Base-by-base conservation (phyloP, 2,329 filamentous ascomycete genomes). In the Didymella arachidicola region DNA sequence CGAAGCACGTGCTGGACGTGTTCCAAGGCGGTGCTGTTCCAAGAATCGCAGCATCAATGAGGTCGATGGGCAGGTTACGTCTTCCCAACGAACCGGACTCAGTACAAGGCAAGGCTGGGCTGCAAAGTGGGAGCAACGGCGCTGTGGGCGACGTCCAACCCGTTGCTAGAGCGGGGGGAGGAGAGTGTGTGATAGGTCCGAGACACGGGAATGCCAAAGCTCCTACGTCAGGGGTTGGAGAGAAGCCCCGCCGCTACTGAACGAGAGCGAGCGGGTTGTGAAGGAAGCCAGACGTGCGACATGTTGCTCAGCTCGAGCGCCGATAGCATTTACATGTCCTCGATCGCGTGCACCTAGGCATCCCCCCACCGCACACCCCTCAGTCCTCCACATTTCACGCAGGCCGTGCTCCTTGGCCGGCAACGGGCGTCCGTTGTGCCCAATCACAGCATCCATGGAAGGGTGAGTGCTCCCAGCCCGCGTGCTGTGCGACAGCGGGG, bases 371-470 rank as follows among this genome's bases (percentile, higher is more conserved):
- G 22, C 18, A 19, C 41, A 30, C 38, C 55, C 42, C 45, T 52
- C 49, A 25, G 12, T 25, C 53, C 50, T 47, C 50, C 53, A 46
- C 51, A 52, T 57, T 57, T 57, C 48, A 39, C 7, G 19, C 44
- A 60, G 49, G 36, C 57, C 38, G 53, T 55, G 43, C 55, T 42
- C 49, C 53, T 62, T 63, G 61, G 59, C 65, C 57, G 53, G 57
- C 53, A 53, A 54, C 51, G 38, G 38, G 48, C 53, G 41, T 39
- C 56, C 45, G 50, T 19, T 45, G 56, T 53, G 56, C 50, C 63
- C 65, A 69, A 69, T 63, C 59, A 64, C 53, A 41, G 57, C 53
- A 50, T 55, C 45, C 59, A 74, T 74, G 72, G 72, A 73, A 64
- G 72, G 71, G 72, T 75, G 61, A 66, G 72, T 74, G 56, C 57